Evolutionary conservation across 345 rosid genomes (phyloP), one percentile per base, ranked within the genome.

Genomic region (Gossypium ekmanianum): DNA sequence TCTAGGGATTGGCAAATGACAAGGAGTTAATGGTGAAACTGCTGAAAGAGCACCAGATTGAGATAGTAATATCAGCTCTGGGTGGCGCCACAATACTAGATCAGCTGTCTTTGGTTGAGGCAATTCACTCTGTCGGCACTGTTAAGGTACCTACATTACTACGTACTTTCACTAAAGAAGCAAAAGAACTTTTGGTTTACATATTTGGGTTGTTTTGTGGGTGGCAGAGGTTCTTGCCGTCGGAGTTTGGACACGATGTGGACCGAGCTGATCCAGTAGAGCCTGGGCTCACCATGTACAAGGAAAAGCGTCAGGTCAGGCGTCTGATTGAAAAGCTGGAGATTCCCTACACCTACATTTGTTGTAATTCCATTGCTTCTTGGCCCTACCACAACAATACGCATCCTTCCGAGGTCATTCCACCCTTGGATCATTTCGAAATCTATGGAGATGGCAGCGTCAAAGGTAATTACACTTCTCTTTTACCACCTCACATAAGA

Each of bases 161-260:
- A 34, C 41, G 8, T 64, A 18, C 29, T 43, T 18, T 18, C 50
- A 41, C 68, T 34, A 41, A 63, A n/a, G 24, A n/a, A 11, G 26
- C 39, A 61, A 61, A 61, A 61, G 16, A 34, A 34, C 41, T 2
- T 62, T 13, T 62, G 11, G 16, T 34, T 7, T 9, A 63, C 7
- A 39, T 14, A 11, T 62, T 34, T 17, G 68, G 29, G 34, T 29
- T 61, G n/a, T 3, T 17, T 17, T 7, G 3, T 62, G 18, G n/a
- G 0, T 1, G 63, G 78, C 84, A 91, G 96, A 86, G 91, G 51
- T 91, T 88, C 55, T 76, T 89, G 81, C 93, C 96, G 0, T 91
- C 96, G 0, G 96, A 91, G 56, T 91, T 91, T 9, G 96, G 96
- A 14, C 96, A 91, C 66, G 96, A 89, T 22, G 87, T 91, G 65